Evolutionary conservation across 768 basidiomycete species (phyloP).

Genomic region (Calocybe gangraenosa): DNA sequence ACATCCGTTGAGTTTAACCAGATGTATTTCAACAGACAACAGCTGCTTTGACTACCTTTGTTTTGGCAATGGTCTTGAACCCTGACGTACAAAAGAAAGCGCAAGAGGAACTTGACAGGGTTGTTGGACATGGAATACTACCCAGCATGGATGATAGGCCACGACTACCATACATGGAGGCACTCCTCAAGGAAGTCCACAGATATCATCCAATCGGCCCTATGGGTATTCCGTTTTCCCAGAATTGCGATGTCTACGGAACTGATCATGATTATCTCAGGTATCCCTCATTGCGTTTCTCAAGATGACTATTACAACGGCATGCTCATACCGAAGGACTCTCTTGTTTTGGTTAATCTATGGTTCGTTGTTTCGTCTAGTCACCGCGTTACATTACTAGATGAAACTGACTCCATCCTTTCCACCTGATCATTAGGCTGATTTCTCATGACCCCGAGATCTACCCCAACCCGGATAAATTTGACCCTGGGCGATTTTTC

Average conservation of each 20-base stretch:
- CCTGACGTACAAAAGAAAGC: slow-evolving; percentile 26
- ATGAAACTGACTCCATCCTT: too few relatives aligned
- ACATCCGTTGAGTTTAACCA: neutral
- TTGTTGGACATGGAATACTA: slow-evolving; percentile 13
- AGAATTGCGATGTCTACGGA: slow-evolving; percentile 26
- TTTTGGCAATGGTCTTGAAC: slow-evolving; percentile 35
- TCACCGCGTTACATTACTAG: too few relatives aligned
- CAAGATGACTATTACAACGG: slow-evolving; percentile 44
- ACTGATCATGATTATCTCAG: slow-evolving; percentile 12
- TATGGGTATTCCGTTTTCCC: slow-evolving; percentile 17
- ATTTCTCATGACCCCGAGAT: slow-evolving; percentile 29
- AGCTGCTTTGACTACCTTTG: slow-evolving; percentile 22
- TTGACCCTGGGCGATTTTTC: slow-evolving; percentile 45
- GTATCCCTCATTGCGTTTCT: slow-evolving; percentile 26
- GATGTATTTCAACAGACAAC: slow-evolving; percentile 9
- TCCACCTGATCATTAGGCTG: too few relatives aligned
- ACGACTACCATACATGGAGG: slow-evolving; percentile 14
- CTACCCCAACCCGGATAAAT: slow-evolving; percentile 32
- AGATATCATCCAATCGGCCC: slow-evolving; percentile 17
- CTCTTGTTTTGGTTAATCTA: slow-evolving; percentile 30
- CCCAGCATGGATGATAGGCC: slow-evolving; percentile 12
- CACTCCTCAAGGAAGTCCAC: slow-evolving; percentile 11
- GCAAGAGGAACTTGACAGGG: slow-evolving; percentile 12
- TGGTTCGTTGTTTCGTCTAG: slow-evolving; percentile 20
- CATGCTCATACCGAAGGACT: slow-evolving; percentile 39